Evolutionary conservation across 208 protist genomes (phyloP), one percentile per base, ranked within the genome.

Genomic region (Trypanosoma cruzi): DNA sequence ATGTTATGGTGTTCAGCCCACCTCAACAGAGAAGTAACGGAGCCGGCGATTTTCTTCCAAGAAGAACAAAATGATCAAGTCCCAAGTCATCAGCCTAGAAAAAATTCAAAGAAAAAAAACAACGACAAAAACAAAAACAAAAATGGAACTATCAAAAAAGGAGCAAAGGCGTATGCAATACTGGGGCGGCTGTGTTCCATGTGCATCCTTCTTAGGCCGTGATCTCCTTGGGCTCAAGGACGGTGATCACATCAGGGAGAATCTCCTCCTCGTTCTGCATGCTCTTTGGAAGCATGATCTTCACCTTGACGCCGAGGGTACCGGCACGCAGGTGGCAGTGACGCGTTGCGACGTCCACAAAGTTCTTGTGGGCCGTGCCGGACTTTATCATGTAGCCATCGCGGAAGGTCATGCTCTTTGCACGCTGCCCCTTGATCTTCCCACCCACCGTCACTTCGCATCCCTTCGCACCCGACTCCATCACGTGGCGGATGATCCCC

Each of bases 351-450:
- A 66, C 74, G 85, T 99, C 98, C 20, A 99, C 88, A 79, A 98
- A 99, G 49, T 86, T 62, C 68, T 94, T 92, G 61, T 87, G 82
- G 50, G 97, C 92, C 40, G 98, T 85, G 86, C 98, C 98, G 53
- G 97, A 97, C 80, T 98, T 98, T 86, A 99, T 98, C 98, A 99
- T 99, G 88, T 99, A 99, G 64, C 99, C 99, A 63, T 99, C 99
- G 58, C 88, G 89, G 97, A 99, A 99, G 81, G 99, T 99, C 98
- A 99, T 99, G 68, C 79, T 75, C 92, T 99, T 99, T 57, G 99
- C 99, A 86, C 99, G 97, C 87, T 99, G 98, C 46, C 95, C 98
- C 77, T 99, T 96, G 55, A 99, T 89, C 92, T 99, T 99, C 13
- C 99, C 99, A 54, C 98, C 96, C 46, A 99, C 98, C 68, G 98